phyloP scores from a whole-genome alignment of 2,329 filamentous ascomycete genomes.

The Beauveria scarabaeidicola region DNA sequence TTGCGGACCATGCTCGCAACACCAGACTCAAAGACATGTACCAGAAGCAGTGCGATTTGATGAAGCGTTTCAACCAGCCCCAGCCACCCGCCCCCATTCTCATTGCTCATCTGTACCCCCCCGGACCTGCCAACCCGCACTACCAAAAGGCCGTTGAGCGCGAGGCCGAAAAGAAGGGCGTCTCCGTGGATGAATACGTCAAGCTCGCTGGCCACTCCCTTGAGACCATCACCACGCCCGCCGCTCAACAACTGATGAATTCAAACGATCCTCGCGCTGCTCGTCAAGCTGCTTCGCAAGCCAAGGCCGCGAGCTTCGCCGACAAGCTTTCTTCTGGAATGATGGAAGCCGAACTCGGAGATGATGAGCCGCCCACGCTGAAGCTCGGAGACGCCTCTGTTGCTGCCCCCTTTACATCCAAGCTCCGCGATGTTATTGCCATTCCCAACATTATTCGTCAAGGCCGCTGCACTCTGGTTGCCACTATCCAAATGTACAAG shows the following conservation, averaged over 20 bases:
- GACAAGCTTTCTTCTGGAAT: conserved; percentile 80
- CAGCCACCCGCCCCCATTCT: conserved; percentile 82
- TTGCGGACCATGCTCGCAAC: conserved; percentile 86
- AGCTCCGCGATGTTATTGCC: conserved; percentile 91
- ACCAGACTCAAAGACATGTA: conserved; percentile 99
- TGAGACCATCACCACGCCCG: conserved; percentile 59
- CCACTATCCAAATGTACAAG: conserved; percentile 99
- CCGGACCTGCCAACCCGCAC: conserved; percentile 85
- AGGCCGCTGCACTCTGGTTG: conserved; percentile 92
- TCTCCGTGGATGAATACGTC: conserved; percentile 50
- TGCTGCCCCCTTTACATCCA: conserved; percentile 94
- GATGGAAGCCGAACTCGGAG: conserved; percentile 83
- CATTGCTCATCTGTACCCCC: conserved; percentile 91
- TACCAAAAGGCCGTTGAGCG: conserved; percentile 86
- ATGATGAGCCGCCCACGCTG: conserved; percentile 86
- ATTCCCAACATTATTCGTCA: conserved; percentile 98
- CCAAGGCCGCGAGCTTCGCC: conserved; percentile 69
- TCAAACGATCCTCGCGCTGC: conserved; percentile 17
- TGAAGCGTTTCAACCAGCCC: conserved; percentile 92
- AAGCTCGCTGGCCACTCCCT: conserved; percentile 43
- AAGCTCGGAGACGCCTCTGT: conserved; percentile 97
- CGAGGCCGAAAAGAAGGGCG: conserved; percentile 71
- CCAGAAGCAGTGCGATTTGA: conserved; percentile 86
- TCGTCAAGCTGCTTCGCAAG: conserved; percentile 52
- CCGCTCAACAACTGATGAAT: conserved; percentile 50